Evolutionary conservation across 306 rosid genomes (phyloP).

Genomic region (Lotus japonicus): DNA sequence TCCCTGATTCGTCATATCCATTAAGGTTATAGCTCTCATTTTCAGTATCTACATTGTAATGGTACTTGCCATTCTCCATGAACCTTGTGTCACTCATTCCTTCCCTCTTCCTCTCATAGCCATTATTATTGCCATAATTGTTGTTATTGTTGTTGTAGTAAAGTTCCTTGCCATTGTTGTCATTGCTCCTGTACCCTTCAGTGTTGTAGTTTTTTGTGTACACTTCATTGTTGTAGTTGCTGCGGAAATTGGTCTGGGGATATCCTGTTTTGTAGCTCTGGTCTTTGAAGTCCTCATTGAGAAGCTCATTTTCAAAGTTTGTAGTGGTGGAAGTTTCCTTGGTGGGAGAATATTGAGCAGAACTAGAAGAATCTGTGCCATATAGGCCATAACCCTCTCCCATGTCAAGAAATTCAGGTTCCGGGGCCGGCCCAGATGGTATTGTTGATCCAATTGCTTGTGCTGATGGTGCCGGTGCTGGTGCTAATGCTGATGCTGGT

Average conservation of each 20-base stretch:
- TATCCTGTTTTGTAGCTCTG: conserved; percentile 23
- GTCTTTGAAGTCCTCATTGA: conserved; percentile 24
- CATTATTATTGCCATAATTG: conserved; percentile 14
- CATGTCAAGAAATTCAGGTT: conserved; percentile 29
- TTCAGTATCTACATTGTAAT: conserved; percentile 19
- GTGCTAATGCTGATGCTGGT: conserved; percentile 10
- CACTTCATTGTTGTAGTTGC: conserved; percentile 14
- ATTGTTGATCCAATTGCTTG: conserved; percentile 6
- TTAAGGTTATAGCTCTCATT: conserved; percentile 24
- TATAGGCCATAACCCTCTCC: conserved; percentile 56
- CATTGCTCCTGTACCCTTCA: not conserved
- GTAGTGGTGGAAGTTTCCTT: conserved; percentile 31
- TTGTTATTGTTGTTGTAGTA: conserved; percentile 19
- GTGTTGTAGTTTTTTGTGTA: conserved; percentile 13
- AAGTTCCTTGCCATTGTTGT: not conserved
- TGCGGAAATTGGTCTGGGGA: conserved; percentile 26
- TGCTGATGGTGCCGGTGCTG: not conserved
- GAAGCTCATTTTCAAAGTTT: conserved; percentile 33
- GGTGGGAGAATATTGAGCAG: conserved; percentile 18
- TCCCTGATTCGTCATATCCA: conserved; percentile 28
- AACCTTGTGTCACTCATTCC: conserved; percentile 89
- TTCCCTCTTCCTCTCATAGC: conserved; percentile 39
- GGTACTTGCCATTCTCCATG: conserved; percentile 53
- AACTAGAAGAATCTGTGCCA: conserved; percentile 15
- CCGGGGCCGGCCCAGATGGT: conserved; percentile 26